These are phyloP conservation scores for Penstemon eatonii DNA, from an alignment of 257 asterid species.

Conservation along the genomic window DNA sequence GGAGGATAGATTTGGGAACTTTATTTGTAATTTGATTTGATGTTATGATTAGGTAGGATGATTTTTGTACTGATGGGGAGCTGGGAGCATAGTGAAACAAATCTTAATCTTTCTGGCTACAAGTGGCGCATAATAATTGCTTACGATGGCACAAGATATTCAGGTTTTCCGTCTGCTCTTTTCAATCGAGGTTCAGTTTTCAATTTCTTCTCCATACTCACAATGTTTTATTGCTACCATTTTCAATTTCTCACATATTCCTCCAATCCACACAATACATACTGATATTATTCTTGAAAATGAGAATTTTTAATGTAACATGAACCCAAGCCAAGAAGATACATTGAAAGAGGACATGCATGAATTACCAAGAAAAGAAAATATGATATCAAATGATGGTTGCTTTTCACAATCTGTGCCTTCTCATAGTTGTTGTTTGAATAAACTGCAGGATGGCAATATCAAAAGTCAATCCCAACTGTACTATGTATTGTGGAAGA, in stretches of 20 bases:
- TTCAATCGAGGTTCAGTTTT: neutral
- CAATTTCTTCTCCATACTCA: too few relatives aligned
- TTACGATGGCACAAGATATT: conserved; percentile 63
- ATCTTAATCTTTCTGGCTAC: conserved; percentile 37
- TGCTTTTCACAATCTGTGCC: neutral
- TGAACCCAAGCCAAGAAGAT: too few relatives aligned
- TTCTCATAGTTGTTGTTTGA: neutral
- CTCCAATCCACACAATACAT: too few relatives aligned
- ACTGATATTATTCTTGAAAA: neutral
- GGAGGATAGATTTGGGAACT: too few relatives aligned
- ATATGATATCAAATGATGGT: neutral
- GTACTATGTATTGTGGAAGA: conserved; percentile 64
- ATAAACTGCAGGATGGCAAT: conserved; percentile 75
- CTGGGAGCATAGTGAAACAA: too few relatives aligned
- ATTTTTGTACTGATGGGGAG: too few relatives aligned
- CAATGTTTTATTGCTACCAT: too few relatives aligned
- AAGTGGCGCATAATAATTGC: conserved; percentile 85
- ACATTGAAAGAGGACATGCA: too few relatives aligned
- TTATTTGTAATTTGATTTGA: too few relatives aligned
- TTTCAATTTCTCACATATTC: too few relatives aligned
- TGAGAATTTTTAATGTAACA: too few relatives aligned
- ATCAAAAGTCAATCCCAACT: conserved; percentile 78
- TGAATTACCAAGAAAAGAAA: neutral
- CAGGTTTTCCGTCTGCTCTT: conserved; percentile 52
- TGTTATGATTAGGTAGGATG: too few relatives aligned